A percentile compares a stretch with the other conserved stretches of the same genome.
Evolutionary conservation across 805 yeast species (phyloP).

Genomic region (Kuraishia hungarica): DNA sequence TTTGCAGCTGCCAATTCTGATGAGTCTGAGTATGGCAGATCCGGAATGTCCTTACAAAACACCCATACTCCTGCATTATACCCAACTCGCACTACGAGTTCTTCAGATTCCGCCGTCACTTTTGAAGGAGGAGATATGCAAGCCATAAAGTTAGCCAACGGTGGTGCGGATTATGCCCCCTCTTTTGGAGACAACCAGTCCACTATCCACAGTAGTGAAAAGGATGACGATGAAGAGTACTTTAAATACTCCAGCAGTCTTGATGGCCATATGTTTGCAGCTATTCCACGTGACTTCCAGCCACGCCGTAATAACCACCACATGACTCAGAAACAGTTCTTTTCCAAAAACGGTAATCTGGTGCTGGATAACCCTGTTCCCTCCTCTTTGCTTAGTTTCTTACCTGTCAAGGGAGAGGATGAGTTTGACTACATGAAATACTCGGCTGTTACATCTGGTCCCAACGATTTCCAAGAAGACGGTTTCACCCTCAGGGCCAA

Average conservation of each 20-base stretch:
- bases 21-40: neutral
- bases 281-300: constrained; percentile 22
- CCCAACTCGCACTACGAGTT: neutral
- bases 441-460: constrained; percentile 92
- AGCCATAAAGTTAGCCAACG: neutral
- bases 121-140: neutral
- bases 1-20: constrained; percentile 46
- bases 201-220: neutral
- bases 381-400: constrained; percentile 70
- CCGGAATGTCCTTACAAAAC: neutral
- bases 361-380: constrained; percentile 94
- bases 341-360: constrained; percentile 72
- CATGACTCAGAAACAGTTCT: constrained; percentile 49
- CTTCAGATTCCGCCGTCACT: neutral
- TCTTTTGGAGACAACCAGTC: constrained; percentile 1
- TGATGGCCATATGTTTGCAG: constrained; percentile 22
- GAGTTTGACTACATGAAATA: constrained; percentile 96
- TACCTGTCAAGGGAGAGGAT: constrained; percentile 83
- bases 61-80: neutral
- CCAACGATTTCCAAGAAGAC: constrained; percentile 69
- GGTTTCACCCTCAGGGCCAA: constrained; percentile 87
- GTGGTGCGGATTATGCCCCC: neutral
- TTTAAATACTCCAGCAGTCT: constrained; percentile 9
- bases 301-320: constrained; percentile 27
- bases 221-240: constrained; percentile 1